These are phyloP conservation scores for Sporothrix pseudoabietina DNA, from an alignment of 2,329 filamentous ascomycete species.

Conservation along the genomic window DNA sequence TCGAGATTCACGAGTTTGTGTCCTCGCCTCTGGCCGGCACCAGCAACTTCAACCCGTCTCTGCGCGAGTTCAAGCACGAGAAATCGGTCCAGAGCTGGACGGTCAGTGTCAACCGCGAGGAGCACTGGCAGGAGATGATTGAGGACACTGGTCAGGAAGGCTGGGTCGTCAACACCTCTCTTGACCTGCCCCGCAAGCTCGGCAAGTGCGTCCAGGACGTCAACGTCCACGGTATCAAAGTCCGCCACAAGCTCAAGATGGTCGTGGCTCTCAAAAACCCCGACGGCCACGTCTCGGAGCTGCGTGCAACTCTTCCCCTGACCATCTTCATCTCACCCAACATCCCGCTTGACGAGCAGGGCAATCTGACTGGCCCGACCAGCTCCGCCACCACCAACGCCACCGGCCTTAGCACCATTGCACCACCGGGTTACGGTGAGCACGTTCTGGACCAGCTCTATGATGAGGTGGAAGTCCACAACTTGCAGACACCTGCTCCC, in stretches of 20 bases:
- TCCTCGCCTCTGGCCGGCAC: slow-evolving; percentile 51
- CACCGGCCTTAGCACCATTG: slow-evolving; percentile 58
- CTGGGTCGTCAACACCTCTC: slow-evolving; percentile 61
- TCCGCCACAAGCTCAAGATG: slow-evolving; percentile 89
- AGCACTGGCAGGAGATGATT: slow-evolving; percentile 70
- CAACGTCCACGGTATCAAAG: slow-evolving; percentile 84
- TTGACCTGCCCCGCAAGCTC: slow-evolving; percentile 77
- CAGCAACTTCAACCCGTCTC: slow-evolving; percentile 49
- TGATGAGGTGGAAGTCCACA: slow-evolving; percentile 77
- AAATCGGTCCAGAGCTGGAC: slow-evolving; percentile 65
- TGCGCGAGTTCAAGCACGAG: slow-evolving; percentile 63
- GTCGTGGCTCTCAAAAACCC: slow-evolving; percentile 91
- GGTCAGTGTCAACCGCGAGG: slow-evolving; percentile 56
- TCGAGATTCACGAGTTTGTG: slow-evolving; percentile 70
- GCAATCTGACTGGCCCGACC: slow-evolving; percentile 67
- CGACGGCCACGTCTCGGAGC: slow-evolving; percentile 91
- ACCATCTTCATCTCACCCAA: slow-evolving; percentile 96
- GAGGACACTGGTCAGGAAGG: slow-evolving; percentile 68
- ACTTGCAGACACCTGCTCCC: slow-evolving; percentile 75
- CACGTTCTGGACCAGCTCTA: slow-evolving; percentile 90
- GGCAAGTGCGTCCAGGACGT: slow-evolving; percentile 86
- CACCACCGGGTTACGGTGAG: slow-evolving; percentile 90
- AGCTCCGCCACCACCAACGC: slow-evolving; percentile 51
- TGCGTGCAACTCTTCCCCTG: slow-evolving; percentile 86
- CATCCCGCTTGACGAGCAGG: slow-evolving; percentile 83